These are phyloP conservation scores for Corylus avellana DNA, from an alignment of 306 rosid species.

Conservation along the genomic window DNA sequence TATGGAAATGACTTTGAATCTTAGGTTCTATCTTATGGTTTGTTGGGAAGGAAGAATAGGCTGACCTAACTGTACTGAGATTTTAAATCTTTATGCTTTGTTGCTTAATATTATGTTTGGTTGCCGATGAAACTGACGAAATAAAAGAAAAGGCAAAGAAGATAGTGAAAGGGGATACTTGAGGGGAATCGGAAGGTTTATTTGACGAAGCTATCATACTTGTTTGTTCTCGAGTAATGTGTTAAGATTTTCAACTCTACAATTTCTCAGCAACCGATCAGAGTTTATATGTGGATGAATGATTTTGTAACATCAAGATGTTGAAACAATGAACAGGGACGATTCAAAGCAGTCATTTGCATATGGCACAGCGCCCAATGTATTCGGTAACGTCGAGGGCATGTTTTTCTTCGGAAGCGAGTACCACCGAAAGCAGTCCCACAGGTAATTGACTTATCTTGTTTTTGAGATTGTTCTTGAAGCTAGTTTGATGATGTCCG, in stretches of 20 bases:
- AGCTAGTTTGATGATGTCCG: constrained; percentile 19
- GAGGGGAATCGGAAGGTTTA: not conserved
- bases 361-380: constrained; percentile 28
- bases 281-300: not conserved
- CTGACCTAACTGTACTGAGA: not conserved
- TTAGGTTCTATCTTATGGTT: not conserved
- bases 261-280: not conserved
- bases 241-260: not conserved
- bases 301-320: constrained; percentile 5
- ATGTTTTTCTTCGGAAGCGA: constrained; percentile 48
- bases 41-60: not conserved
- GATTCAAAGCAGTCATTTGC: constrained; percentile 22
- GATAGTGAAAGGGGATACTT: not conserved
- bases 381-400: constrained; percentile 40
- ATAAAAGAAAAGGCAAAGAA: not conserved
- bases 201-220: not conserved
- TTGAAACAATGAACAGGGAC: constrained; percentile 43
- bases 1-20: not conserved
- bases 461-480: constrained; percentile 7
- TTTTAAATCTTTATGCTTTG: not conserved
- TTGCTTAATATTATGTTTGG: not conserved
- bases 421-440: constrained; percentile 35
- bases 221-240: not conserved
- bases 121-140: constrained; percentile 15
- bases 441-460: constrained; percentile 57